Percentiles rank a stretch among this genome's conserved stretches.
Evolutionary conservation across 345 rosid genomes (phyloP).

Genomic region (Salix viminalis): DNA sequence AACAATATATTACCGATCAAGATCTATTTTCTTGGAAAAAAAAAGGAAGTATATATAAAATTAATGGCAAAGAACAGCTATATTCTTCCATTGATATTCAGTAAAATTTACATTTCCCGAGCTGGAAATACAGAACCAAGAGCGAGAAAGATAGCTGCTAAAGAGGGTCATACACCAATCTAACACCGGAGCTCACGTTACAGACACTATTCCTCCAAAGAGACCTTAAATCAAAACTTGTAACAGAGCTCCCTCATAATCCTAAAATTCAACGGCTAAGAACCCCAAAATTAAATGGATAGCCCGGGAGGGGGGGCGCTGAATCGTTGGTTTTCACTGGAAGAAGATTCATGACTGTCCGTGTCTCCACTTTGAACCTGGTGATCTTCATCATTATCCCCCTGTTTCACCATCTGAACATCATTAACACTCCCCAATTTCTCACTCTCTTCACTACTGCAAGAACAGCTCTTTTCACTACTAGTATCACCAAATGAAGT

Average conservation of each 20-base stretch:
- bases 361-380: slow-evolving; percentile 11
- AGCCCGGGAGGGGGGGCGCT: no score
- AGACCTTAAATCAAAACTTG: neutral
- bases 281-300: neutral
- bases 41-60: neutral
- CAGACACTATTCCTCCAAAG: slow-evolving; percentile 6
- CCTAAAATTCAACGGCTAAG: neutral
- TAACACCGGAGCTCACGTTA: slow-evolving; percentile 6
- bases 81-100: slow-evolving; percentile 29
- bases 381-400: slow-evolving; percentile 12
- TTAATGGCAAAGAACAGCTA: neutral
- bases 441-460: slow-evolving; percentile 24
- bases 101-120: slow-evolving; percentile 41
- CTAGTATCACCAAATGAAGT: slow-evolving; percentile 39
- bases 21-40: no score
- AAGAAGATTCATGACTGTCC: slow-evolving; percentile 8
- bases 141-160: neutral
- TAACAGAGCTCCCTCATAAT: neutral
- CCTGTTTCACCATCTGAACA: slow-evolving; percentile 20
- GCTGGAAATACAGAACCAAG: neutral
- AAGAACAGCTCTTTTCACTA: slow-evolving; percentile 37
- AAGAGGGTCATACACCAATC: neutral
- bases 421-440: slow-evolving; percentile 16
- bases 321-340: slow-evolving; percentile 15
- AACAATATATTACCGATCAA: no score